phyloP scores from a whole-genome alignment of 1,139 yeast genomes.

The Zygotorulaspora mrakii region DNA sequence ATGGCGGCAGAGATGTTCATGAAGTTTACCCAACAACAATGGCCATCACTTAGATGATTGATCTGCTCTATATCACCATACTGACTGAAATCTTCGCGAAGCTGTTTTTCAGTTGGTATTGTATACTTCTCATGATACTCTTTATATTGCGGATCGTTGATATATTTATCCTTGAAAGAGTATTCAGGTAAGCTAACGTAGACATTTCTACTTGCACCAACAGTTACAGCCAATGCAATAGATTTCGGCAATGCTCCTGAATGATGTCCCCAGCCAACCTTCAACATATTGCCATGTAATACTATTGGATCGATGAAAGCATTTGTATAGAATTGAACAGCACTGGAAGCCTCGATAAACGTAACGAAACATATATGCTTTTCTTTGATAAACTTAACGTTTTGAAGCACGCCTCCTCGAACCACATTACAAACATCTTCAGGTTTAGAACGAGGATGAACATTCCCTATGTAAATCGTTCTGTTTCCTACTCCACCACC shows the following conservation, averaged over 20 bases:
- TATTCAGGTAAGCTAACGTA: constrained; percentile 61
- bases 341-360: constrained; percentile 74
- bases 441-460: constrained; percentile 71
- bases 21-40: constrained; percentile 78
- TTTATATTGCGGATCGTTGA: constrained; percentile 33
- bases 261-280: constrained; percentile 85
- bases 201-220: constrained; percentile 79
- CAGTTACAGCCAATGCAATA: constrained; percentile 70
- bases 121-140: constrained; percentile 27
- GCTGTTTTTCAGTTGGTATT: constrained; percentile 48
- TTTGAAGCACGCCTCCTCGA: constrained; percentile 74
- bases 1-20: constrained; percentile 74
- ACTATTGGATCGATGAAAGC: constrained; percentile 71
- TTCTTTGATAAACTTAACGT: constrained; percentile 66
- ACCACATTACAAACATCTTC: constrained; percentile 83
- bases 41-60: constrained; percentile 67
- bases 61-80: constrained; percentile 83
- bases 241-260: constrained; percentile 74
- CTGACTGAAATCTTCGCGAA: constrained; percentile 60
- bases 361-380: constrained; percentile 81
- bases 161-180: constrained; percentile 37
- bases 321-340: constrained; percentile 79
- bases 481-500: constrained; percentile 78
- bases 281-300: constrained; percentile 68
- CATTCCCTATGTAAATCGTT: constrained; percentile 71